Conservation (phyloP, 805 yeast genomes). For the Wickerhamiella azyma region DNA sequence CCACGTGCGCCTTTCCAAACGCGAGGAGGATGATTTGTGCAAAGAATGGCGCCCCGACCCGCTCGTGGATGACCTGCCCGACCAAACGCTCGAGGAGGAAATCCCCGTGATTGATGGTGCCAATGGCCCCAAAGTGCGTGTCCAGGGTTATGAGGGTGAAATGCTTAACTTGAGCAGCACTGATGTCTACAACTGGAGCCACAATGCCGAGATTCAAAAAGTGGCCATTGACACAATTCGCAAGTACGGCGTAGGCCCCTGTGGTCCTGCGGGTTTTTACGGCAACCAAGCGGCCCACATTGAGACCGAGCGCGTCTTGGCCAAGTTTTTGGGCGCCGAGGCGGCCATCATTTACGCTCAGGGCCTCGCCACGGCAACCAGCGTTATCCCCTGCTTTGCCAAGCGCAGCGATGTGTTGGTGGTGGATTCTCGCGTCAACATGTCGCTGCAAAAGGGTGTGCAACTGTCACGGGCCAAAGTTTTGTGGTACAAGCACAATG, state of each 20-base stretch:
- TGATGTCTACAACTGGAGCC: constrained; percentile 57
- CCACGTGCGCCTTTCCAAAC: constrained; percentile 35
- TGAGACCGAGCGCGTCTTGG: constrained; percentile 58
- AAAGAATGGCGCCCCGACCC: constrained; percentile 92
- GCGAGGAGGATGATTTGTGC: constrained; percentile 68
- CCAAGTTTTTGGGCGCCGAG: constrained; percentile 64
- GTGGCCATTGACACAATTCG: constrained; percentile 47
- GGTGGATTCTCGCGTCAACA: constrained; percentile 64
- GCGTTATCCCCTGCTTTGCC: constrained; percentile 84
- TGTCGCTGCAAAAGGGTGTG: constrained; percentile 79
- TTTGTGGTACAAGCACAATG: constrained; percentile 66
- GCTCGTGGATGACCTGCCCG: constrained; percentile 45
- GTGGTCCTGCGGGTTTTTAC: constrained; percentile 96
- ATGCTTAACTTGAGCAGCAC: constrained; percentile 56
- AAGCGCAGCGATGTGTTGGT: constrained; percentile 90
- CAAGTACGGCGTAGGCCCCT: constrained; percentile 86
- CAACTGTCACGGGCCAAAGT: constrained; percentile 75
- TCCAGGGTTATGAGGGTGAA: constrained; percentile 23
- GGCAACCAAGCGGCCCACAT: constrained; percentile 90
- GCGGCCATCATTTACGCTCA: constrained; percentile 81
- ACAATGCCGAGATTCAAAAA: constrained; percentile 32
- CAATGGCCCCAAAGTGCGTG: constrained; percentile 30
- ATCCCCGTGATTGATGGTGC: constrained; percentile 52
- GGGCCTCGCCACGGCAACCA: constrained; percentile 73
- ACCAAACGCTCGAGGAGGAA: constrained; percentile 47